Percentiles rank a stretch among this genome's conserved stretches.
phyloP scores from a whole-genome alignment of 768 basidiomycete species.

The Hypholoma fasciculare region DNA sequence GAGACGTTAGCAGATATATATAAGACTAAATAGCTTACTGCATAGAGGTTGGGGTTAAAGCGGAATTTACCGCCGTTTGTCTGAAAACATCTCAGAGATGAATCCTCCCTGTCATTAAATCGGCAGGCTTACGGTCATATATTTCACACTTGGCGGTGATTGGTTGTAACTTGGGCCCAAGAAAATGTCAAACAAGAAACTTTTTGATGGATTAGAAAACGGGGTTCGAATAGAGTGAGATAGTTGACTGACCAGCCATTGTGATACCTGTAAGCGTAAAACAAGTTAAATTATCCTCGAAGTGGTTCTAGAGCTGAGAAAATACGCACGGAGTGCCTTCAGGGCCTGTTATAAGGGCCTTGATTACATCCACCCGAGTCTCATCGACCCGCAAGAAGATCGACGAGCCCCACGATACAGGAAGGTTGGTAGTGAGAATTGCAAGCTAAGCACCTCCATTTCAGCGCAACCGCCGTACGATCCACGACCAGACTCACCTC shows the following conservation, averaged over 20 bases:
- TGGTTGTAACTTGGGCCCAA: constrained; percentile 88
- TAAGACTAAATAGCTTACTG: constrained; percentile 43
- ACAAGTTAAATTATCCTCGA: background rate
- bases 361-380: constrained; percentile 87
- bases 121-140: constrained; percentile 52
- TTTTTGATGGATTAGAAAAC: constrained; percentile 3
- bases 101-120: background rate
- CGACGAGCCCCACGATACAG: constrained; percentile 94
- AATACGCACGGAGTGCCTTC: constrained; percentile 85
- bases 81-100: constrained; percentile 31
- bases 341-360: constrained; percentile 89
- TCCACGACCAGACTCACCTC: constrained; percentile 50
- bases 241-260: constrained; percentile 81
- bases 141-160: constrained; percentile 70
- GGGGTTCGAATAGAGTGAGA: background rate
- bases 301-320: background rate
- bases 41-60: constrained; percentile 95
- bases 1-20: background rate
- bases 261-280: constrained; percentile 56
- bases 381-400: constrained; percentile 94
- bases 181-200: constrained; percentile 85
- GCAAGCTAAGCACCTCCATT: constrained; percentile 59
- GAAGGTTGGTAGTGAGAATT: constrained; percentile 89
- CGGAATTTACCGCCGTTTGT: constrained; percentile 88
- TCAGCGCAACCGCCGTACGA: background rate